A percentile compares a stretch with the other conserved stretches of the same genome.
Evolutionary conservation across 208 protist species (phyloP).

Genomic region (Endotrypanum monterogeii): DNA sequence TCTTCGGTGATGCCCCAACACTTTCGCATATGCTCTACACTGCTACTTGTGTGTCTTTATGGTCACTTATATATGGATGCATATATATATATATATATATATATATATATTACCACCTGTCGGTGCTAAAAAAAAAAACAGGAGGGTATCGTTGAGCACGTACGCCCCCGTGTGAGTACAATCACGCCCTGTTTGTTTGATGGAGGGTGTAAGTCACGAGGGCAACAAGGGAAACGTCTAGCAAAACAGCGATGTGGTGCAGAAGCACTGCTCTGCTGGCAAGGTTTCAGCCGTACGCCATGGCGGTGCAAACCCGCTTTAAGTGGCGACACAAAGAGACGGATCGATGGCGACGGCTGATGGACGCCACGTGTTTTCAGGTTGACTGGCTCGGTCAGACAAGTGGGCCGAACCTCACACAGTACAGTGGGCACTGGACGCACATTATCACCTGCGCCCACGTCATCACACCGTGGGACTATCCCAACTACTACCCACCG

Average conservation of each 20-base stretch:
- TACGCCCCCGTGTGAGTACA: background rate
- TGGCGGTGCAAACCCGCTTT: conserved; percentile 90
- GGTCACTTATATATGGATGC: background rate
- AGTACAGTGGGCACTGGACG: conserved; percentile 90
- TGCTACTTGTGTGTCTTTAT: background rate
- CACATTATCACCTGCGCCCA: conserved; percentile 91
- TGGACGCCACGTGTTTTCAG: conserved; percentile 89
- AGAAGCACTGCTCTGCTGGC: conserved; percentile 18
- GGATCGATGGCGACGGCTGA: conserved; percentile 88
- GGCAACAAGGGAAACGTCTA: background rate
- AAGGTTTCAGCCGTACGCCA: conserved; percentile 88
- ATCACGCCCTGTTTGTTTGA: background rate
- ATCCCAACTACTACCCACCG: conserved; percentile 90
- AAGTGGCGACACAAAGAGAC: conserved; percentile 93
- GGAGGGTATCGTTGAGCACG: too few relatives aligned
- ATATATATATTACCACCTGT: background rate
- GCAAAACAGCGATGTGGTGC: conserved; percentile 16
- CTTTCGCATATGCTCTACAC: background rate
- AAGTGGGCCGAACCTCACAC: conserved; percentile 69
- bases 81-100: background rate
- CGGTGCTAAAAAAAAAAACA: too few relatives aligned
- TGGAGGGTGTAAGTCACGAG: background rate
- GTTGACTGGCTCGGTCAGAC: conserved; percentile 88
- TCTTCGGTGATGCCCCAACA: background rate
- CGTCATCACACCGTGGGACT: conserved; percentile 91